Base-by-base conservation (phyloP, 169 alveolate genomes). In the Miamiensis avidus region DNA sequence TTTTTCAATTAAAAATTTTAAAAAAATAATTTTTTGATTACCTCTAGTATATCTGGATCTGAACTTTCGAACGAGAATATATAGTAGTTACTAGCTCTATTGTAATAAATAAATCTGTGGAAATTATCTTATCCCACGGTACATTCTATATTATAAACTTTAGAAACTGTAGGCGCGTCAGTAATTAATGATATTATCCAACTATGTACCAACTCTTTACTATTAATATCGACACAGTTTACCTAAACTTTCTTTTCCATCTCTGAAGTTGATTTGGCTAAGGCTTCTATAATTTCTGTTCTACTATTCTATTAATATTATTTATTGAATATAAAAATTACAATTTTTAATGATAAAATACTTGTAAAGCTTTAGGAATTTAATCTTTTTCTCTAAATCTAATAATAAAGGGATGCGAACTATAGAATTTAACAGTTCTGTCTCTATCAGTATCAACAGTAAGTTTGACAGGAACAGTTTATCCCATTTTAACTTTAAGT, bases 181-280 rank as follows among this genome's bases (percentile, higher is more conserved):
- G 69, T 49, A 11, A 11, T 20, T 49, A 49, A 11, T 4, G 4
- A 11, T 11, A 49, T 20, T 49, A 49, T 49, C 69, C 69, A 49
- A 20, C 69, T 49, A 49, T 49, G 69, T 20, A 49, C 69, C 4
- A 49, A 20, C 20, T 49, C 69, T 49, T 49, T 73, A 26, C 76
- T 73, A 6, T 83, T 31, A 75, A 76, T 64, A 65, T 86, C 90
- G 29, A 86, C 87, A 33, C 90, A 82, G 72, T 79, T 86, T 27
- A 86, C 49, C 81, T 75, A 65, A 28, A 81, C 34, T 30, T 28
- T 28, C 34, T 86, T 64, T 49, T 75, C 65, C 20, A 78, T 75
- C 25, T 74, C 69, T 11, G 83, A n/a, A 16, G 75, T 11, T 11
- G 69, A 49, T 49, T 49, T 49, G 69, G 69, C 69, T 49, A 49